Base-by-base conservation (phyloP, 2,329 filamentous ascomycete genomes). In the Beauveria sp. region DNA sequence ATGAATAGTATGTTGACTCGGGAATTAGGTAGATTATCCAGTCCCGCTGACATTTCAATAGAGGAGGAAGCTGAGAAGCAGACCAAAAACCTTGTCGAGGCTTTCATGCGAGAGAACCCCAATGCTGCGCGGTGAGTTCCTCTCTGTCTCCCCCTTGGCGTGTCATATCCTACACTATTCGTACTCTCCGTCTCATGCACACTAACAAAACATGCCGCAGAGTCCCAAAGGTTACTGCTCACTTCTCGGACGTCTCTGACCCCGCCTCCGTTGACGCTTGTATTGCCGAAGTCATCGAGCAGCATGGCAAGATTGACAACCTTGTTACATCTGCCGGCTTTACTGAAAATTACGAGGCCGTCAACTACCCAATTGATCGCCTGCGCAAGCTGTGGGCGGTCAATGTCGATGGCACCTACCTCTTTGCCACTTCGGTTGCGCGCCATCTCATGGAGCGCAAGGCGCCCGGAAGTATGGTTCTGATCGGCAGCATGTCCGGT, bases 261-360 rank as follows among this genome's bases (percentile, higher is more conserved):
- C 88, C 88, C 24, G 84, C 86, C 54, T 93, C 90, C 7, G 92
- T 97, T 64, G 86, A 89, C 62, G 75, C 79, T 37, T 89, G 89
- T 67, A 81, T 97, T 66, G 78, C 80, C 43, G 88, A 91, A 63
- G 83, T 75, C 40, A 64, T 75, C 43, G 64, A 69, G 53, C 66
- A 69, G 30, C 92, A 96, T 72, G 87, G 88, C 75, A 88, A 89
- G 74, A 91, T 97, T 67, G 92, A 96, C 76, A 88, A 91, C 75
- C 83, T 97, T 28, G 92, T 97, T 68, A 97, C 93, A 28, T 96
- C 91, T n/a, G 93, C 93, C 55, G 93, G 93, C 51, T 96, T 97
- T 78, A 94, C 91, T 16, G 93, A 97, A 79, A 97, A 97, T 79
- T 96, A 92, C 70, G 89, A 96, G 69, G 93, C 93, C 52, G 89